phyloP scores from a whole-genome alignment of 1,139 yeast species.

The Yamadazyma blattariae region DNA sequence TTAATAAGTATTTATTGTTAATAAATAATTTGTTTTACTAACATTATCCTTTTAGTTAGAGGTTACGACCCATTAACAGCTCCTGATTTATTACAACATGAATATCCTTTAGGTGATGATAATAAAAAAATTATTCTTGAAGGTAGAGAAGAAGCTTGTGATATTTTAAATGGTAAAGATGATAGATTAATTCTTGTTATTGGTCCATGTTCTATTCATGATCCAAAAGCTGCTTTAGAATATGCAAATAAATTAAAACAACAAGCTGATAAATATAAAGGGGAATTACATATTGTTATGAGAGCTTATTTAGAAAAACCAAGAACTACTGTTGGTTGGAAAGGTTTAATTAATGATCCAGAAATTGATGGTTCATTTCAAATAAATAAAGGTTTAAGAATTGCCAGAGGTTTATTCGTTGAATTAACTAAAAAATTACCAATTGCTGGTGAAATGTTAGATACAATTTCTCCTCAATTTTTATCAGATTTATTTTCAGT shows the following conservation, averaged over 20 bases:
- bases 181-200: constrained; percentile 81
- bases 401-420: constrained; percentile 83
- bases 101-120: constrained; percentile 64
- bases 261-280: constrained; percentile 60
- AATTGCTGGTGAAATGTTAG: constrained; percentile 97
- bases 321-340: constrained; percentile 99
- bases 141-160: constrained; percentile 76
- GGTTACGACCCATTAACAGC: constrained; percentile 96
- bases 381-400: constrained; percentile 89
- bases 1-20: constrained; percentile 4
- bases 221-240: constrained; percentile 87
- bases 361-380: constrained; percentile 92
- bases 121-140: constrained; percentile 61
- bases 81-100: constrained; percentile 91
- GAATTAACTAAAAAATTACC: constrained; percentile 78
- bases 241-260: constrained; percentile 68
- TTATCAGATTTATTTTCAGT: constrained; percentile 84
- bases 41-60: constrained; percentile 30
- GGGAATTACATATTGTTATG: constrained; percentile 85
- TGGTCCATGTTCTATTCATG: constrained; percentile 98
- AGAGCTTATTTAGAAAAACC: constrained; percentile 98
- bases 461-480: constrained; percentile 94
- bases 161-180: constrained; percentile 69
- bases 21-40: too few relatives aligned
- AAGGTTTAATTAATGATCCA: constrained; percentile 95